Percentiles rank a stretch among this genome's conserved stretches.
These are phyloP conservation scores for Ophiocordyceps unilateralis DNA, from an alignment of 2,329 filamentous ascomycete species.

Conservation along the genomic window DNA sequence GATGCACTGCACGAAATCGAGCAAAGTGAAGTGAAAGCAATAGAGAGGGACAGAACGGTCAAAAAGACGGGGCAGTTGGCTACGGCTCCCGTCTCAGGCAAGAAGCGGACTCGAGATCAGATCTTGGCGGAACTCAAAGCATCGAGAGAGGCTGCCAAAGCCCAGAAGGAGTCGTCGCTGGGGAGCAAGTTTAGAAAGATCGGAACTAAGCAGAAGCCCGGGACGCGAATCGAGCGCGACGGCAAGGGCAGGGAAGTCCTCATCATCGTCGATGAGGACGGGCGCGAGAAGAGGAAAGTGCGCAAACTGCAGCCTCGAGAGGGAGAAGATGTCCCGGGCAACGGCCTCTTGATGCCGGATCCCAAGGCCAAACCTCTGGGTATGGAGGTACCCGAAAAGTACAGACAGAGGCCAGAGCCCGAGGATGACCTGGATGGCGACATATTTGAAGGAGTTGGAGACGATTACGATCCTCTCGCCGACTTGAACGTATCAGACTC, in stretches of 20 bases:
- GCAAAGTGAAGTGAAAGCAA: constrained; percentile 32
- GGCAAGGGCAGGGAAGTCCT: constrained; percentile 44
- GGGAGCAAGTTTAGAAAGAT: constrained; percentile 50
- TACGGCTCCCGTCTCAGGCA: constrained; percentile 33
- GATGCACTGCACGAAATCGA: constrained; percentile 47
- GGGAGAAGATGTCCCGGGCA: constrained; percentile 17
- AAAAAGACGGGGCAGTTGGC: constrained; percentile 47
- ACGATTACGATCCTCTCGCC: constrained; percentile 51
- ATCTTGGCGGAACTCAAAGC: constrained; percentile 52
- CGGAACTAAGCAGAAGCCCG: constrained; percentile 32
- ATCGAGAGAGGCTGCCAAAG: constrained; percentile 40
- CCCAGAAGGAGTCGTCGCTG: constrained; percentile 30
- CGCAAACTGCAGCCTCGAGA: constrained; percentile 29
- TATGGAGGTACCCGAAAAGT: constrained; percentile 48
- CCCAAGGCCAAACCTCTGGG: constrained; percentile 40
- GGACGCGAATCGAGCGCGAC: constrained; percentile 42
- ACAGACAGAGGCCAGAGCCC: constrained; percentile 27
- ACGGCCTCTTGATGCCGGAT: constrained; percentile 33
- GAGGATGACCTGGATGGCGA: constrained; percentile 37
- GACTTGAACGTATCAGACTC: constrained; percentile 30
- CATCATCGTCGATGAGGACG: constrained; percentile 49
- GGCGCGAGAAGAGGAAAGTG: constrained; percentile 48
- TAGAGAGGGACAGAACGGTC: constrained; percentile 30
- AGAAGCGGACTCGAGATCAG: constrained; percentile 47
- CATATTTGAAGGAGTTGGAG: constrained; percentile 49